A percentile compares a stretch with the other conserved stretches of the same genome.
phyloP scores from a whole-genome alignment of 768 basidiomycete genomes.

The Tricholoma sp. region DNA sequence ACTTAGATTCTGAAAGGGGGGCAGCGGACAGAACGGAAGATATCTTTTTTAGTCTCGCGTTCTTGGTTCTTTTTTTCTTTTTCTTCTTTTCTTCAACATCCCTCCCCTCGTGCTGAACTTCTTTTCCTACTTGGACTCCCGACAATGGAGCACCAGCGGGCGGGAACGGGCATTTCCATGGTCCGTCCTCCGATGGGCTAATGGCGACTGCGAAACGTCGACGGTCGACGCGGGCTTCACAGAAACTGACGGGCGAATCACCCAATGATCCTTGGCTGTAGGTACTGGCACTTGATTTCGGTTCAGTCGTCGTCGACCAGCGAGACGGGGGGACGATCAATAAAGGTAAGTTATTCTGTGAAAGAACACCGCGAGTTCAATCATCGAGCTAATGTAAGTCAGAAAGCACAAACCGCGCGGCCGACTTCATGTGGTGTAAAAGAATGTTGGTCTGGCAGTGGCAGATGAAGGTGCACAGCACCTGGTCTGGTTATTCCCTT shows the following conservation, averaged over 20 bases:
- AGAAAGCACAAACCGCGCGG: neutral
- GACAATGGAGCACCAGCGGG: slow-evolving; percentile 3
- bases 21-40: neutral
- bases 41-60: neutral
- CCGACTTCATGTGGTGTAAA: neutral
- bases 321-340: slow-evolving; percentile 7
- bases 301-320: slow-evolving; percentile 14
- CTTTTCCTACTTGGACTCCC: slow-evolving; percentile 1
- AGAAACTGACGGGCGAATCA: slow-evolving; percentile 8
- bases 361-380: neutral
- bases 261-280: slow-evolving; percentile 20
- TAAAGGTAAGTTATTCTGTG: slow-evolving; percentile 11
- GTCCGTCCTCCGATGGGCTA: slow-evolving; percentile 15
- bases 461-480: slow-evolving; percentile 8
- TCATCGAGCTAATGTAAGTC: neutral
- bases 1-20: neutral
- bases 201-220: slow-evolving; percentile 17
- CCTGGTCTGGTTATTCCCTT: slow-evolving; percentile 10
- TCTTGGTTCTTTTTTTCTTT: neutral
- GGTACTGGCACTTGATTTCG: slow-evolving; percentile 16
- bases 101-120: neutral
- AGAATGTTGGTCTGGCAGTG: slow-evolving; percentile 11
- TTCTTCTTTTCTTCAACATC: neutral
- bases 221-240: slow-evolving; percentile 12
- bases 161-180: slow-evolving; percentile 7